These are phyloP conservation scores for Solanum bulbocastanum DNA, from an alignment of 257 asterid species.

Conservation along the genomic window DNA sequence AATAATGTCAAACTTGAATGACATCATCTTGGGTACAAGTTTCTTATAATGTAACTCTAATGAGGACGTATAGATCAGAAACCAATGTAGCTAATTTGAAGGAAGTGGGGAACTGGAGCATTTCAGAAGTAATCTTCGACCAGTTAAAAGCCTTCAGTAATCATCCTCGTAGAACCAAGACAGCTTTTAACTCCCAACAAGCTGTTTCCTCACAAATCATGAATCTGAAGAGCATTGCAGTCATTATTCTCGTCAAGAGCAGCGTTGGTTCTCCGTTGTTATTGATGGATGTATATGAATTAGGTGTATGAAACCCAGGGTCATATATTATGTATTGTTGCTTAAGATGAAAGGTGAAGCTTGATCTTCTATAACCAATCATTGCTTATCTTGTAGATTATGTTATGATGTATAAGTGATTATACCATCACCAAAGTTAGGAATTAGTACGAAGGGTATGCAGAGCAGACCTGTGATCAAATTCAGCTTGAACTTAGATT, in stretches of 20 bases:
- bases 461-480: not conserved
- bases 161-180: not conserved
- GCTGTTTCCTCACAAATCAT: not conserved
- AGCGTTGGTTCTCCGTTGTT: not conserved
- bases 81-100: not conserved
- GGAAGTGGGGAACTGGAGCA: not conserved
- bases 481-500: not conserved
- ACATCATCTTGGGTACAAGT: conserved; percentile 66
- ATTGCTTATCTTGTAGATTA: not conserved
- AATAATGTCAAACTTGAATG: conserved; percentile 79
- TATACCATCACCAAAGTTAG: not conserved
- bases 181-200: not conserved
- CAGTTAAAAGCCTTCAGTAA: not conserved
- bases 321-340: not conserved
- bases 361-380: not conserved
- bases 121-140: not conserved
- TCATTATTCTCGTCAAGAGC: not conserved
- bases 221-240: not conserved
- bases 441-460: not conserved
- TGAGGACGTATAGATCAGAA: not conserved
- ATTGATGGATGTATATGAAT: not conserved
- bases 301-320: not conserved
- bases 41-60: conserved; percentile 37
- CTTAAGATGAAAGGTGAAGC: not conserved
- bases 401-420: not conserved